These are phyloP conservation scores for Colletotrichum ledebouriae DNA, from an alignment of 2,329 filamentous ascomycete genomes.

Conservation along the genomic window DNA sequence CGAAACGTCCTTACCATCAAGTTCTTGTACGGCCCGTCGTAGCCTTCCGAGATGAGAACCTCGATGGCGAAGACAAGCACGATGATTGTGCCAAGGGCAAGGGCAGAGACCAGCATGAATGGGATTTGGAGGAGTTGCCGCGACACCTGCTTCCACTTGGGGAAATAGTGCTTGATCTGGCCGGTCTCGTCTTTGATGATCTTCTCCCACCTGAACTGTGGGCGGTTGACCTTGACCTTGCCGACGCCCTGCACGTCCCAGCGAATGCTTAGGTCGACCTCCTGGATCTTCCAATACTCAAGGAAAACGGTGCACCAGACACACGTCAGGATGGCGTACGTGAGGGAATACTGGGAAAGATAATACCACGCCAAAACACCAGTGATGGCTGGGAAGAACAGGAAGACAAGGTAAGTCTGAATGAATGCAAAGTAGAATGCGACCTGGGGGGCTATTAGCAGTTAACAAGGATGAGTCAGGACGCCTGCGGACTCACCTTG, in stretches of 20 bases:
- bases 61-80: constrained; percentile 79
- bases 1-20: constrained; percentile 65
- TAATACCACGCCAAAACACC: constrained; percentile 78
- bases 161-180: constrained; percentile 72
- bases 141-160: constrained; percentile 72
- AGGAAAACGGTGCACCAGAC: constrained; percentile 81
- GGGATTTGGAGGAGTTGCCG: constrained; percentile 78
- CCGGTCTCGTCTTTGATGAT: constrained; percentile 74
- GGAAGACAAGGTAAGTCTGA: constrained; percentile 79
- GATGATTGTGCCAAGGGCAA: constrained; percentile 75
- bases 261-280: constrained; percentile 77
- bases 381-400: constrained; percentile 77
- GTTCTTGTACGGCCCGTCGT: constrained; percentile 76
- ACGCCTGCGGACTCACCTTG: constrained; percentile 55
- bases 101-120: constrained; percentile 71
- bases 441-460: constrained; percentile 58
- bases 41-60: constrained; percentile 81
- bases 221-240: constrained; percentile 73
- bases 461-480: neutral
- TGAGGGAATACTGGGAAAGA: constrained; percentile 76
- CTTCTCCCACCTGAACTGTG: constrained; percentile 74
- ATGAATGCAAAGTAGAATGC: constrained; percentile 89
- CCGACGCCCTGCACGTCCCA: constrained; percentile 81
- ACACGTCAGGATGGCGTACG: constrained; percentile 76
- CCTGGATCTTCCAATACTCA: constrained; percentile 84